Evolutionary conservation across 768 basidiomycete species (phyloP), one percentile per base, ranked within the genome.

Genomic region (Suillus lakei): DNA sequence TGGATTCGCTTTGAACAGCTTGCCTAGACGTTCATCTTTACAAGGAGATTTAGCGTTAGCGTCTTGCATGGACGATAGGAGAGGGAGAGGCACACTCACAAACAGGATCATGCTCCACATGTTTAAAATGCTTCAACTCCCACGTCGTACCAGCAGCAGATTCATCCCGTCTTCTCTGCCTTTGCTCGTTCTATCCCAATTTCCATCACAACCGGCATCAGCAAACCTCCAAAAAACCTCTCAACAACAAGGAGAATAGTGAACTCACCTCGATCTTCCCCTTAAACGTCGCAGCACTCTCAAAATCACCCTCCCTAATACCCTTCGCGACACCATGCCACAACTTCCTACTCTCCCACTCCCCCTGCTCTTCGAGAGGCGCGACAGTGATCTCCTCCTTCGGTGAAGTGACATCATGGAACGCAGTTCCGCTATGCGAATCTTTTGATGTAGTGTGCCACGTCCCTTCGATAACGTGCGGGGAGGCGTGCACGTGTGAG

Each of bases 271-370:
- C 97, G 55, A 99, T 95, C 77, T 88, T 85, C 55, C 83, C 85
- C 88, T 99, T 98, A 75, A 96, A 97, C 69, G 78, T 81, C 66
- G 91, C 91, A 4, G 97, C 97, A n/a, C 83, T 79, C 61, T 99
- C 97, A 74, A 95, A 99, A 73, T 98, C 94, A 16, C 93, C 92
- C 64, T 90, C 91, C 63, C 91, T 80, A 66, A 99, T 99, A 16
- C 97, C 97, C 74, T 91, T 92, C 26, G 96, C 90, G 28, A 98
- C 97, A 55, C 85, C 82, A 67, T 81, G 77, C 97, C 97, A 99
- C 65, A 98, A 80, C 71, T 83, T 84, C 70, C 97, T 83, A 64
- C 90, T 95, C 83, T 99, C 97, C 82, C 87, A 95, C 70, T 91
- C 89, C n/a, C 84, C 85, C 79, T 91, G 89, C 65, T 83, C 81